Base-by-base conservation (phyloP, 139 green algal genomes). In the Ulvella scutata region DNA sequence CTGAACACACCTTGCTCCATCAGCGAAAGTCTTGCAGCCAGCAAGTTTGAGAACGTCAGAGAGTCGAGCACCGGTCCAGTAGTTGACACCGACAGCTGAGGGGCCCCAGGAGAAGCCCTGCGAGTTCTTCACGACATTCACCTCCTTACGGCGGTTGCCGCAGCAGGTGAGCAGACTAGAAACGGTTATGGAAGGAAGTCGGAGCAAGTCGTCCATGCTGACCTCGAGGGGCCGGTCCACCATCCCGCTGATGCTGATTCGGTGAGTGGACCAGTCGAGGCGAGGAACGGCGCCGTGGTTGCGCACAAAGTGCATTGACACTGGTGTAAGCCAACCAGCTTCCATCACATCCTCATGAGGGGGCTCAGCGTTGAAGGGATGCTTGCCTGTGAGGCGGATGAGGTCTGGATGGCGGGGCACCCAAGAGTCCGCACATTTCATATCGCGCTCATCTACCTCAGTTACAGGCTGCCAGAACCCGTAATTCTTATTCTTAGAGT, bases 41-140 rank as follows among this genome's bases (percentile, higher is more conserved):
- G 79, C 87, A 10, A 78, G 51, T 13, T 79, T 82, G 75, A 99
- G 83, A 61, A 99, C 51, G 74, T 96, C 87, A 0, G 83, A 73
- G 73, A 99, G 82, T 20, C 88, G 82, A 51, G 97, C 90, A 35
- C 95, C 95, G 0, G 90, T 97, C 95, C 95, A 99, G 76, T 93
- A 87, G 28, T 77, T 80, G n/a, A 86, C 94, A 74, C 78, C 81
- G 28, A 89, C 80, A 4, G 83, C 89, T 34, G 75, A 85, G 29
- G 90, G 80, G 0, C 92, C 90, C 92, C 92, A 97, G 79, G 89
- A 94, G 85, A 97, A 97, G 31, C 93, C 95, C 31, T 94, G 97
- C 10, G 87, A 93, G 87, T 99, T 93, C 81, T 97, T 97, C 21
- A 96, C 74, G 92, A 98, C 97, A 85, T 99, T 99, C 82, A 98